Base-by-base conservation (phyloP, 2,329 filamentous ascomycete species). In the Trichoderma sp. region DNA sequence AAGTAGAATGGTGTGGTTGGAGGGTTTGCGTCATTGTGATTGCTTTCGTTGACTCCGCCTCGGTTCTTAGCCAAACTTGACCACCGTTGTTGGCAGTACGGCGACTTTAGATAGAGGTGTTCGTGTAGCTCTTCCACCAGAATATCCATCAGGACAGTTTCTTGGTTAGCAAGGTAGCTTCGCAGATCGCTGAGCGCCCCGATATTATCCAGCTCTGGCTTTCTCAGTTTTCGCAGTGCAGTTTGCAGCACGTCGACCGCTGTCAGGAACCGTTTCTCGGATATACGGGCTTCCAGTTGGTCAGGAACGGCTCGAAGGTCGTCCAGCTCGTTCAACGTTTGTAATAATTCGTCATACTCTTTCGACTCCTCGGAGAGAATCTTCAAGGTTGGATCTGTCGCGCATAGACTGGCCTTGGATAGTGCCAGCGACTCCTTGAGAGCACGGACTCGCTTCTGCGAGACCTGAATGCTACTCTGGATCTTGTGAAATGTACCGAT, bases 401-500 rank as follows among this genome's bases (percentile, higher is more conserved):
- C 90, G 73, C 94, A 92, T 61, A 99, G 88, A 75, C 92, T 95
- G 5, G 88, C 86, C 81, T 97, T 97, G 58, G 95, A 92, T 68
- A 90, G 88, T 15, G 91, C 88, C 71, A 99, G 85, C n/a, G 93
- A 94, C 71, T 94, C 90, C 80, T 95, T 96, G 73, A 99, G 85
- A 13, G 87, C 85, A 72, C 95, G 90, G 68, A 99, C 93, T 73
- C 94, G 90, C 77, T 91, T 91, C 81, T 99, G 96, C 17, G 94
- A 97, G 65, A 89, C 86, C 77, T 95, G 93, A 75, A 99, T 96
- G 82, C 94, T 97, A 67, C 91, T 90, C 81, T 99, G 96, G 73
- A 99, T 99, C 82, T 97, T 98, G 85, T 99, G 97, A 79, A 98
- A 99, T 23, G 95, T 98, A 81, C 95, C 96, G 74, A 99, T 98